Evolutionary conservation across 495 filamentous ascomycete genomes (phyloP), one percentile per base, ranked within the genome.

Genomic region (Apiosordaria backusii): DNA sequence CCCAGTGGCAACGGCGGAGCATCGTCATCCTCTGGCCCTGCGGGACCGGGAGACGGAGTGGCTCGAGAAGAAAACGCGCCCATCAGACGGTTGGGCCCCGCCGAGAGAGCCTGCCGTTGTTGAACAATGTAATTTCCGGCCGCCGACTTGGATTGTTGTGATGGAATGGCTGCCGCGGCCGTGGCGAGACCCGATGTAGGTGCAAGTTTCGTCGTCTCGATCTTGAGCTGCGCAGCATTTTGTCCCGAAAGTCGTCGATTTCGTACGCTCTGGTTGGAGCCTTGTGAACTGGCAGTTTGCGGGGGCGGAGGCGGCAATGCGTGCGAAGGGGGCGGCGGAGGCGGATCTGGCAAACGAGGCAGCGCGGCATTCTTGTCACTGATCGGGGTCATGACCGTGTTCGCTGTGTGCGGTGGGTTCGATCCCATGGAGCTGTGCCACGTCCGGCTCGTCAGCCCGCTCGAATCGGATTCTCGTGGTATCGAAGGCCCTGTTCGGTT

Each of bases 341-440:
- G 57, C 19, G 71, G 65, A 10, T 66, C 73, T 4, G 69, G 45
- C 74, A 83, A 50, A 59, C 72, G 62, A 0, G 74, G 69, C 13
- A 57, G 62, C 18, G 66, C 58, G 21, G 70, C 67, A 27, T 86
- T 85, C 77, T 86, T 85, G 76, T 97, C 93, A 40, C 86, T 85
- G 60, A 96, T 89, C 1, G 91, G 90, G 2, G 92, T 91, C 60
- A 97, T 74, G 18, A 85, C 83, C 45, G 86, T 91, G 10, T 87
- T 88, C 24, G 86, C 84, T 1, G 90, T 91, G 10, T 45, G 35
- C 35, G 89, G 90, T 22, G 89, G 86, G 61, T 92, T 91, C 6
- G 92, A 96, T 24, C 85, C 87, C 71, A 86, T 84, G 19, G 93
- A 96, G 78, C 90, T 97, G 70, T 92, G 89, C 91, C 92, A 97